phyloP scores from a whole-genome alignment of 1,284 basidiomycete genomes.

The Kalmanozyma brasiliensis region DNA sequence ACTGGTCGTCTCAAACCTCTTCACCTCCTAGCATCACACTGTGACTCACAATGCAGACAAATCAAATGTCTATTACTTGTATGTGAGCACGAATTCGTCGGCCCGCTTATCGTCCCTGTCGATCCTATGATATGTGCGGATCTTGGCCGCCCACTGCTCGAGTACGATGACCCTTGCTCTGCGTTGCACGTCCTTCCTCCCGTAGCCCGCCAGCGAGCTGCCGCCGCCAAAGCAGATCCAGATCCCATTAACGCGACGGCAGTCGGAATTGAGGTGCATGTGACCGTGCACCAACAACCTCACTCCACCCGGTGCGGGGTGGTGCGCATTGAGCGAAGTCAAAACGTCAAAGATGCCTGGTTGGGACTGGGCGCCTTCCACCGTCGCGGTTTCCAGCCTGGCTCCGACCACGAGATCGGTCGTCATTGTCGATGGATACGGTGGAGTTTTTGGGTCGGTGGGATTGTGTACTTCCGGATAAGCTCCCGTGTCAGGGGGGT shows the following conservation, averaged over 20 bases:
- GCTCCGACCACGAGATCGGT: conserved; percentile 33
- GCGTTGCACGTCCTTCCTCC: conserved; percentile 29
- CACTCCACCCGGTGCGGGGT: conserved; percentile 19
- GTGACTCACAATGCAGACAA: neutral
- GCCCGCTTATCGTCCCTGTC: conserved; percentile 68
- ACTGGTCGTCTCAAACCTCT: conserved; percentile 19
- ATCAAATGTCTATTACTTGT: neutral
- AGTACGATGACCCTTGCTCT: conserved; percentile 48
- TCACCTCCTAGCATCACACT: conserved; percentile 1
- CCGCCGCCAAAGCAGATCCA: conserved; percentile 97
- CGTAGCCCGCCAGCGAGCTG: conserved; percentile 65
- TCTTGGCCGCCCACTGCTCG: conserved; percentile 83
- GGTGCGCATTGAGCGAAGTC: conserved; percentile 18
- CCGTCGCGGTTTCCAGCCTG: conserved; percentile 41
- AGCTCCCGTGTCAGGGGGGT: conserved; percentile 10
- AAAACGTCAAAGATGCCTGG: conserved; percentile 61
- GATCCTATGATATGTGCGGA: conserved; percentile 87
- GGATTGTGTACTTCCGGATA: conserved; percentile 1
- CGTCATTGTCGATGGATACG: conserved; percentile 1
- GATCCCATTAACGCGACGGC: conserved; percentile 80
- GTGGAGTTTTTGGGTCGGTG: conserved; percentile 1
- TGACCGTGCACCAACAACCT: conserved; percentile 59
- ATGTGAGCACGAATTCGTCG: conserved; percentile 35
- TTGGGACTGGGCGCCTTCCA: conserved; percentile 50
- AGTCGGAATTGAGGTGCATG: conserved; percentile 75